Evolutionary conservation across 2,329 filamentous ascomycete species (phyloP), one percentile per base, ranked within the genome.

Genomic region (Trichoderma asperellum): DNA sequence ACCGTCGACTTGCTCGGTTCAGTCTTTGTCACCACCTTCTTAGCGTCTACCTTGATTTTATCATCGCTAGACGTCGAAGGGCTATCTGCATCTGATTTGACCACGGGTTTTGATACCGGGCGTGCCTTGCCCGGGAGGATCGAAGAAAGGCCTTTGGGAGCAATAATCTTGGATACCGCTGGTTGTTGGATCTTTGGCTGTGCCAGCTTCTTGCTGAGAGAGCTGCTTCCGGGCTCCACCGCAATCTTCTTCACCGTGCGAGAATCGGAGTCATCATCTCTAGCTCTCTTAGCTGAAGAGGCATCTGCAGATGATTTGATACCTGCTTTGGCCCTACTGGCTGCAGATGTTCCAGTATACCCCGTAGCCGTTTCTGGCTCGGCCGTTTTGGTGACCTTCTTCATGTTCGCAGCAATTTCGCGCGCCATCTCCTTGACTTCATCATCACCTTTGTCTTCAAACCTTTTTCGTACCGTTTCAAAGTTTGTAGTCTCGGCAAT

Each of bases 401-500:
- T 82, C 61, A 83, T 77, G n/a, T 82, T 82, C 35, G 76, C 73
- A n/a, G 85, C 79, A 58, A 91, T 89, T 70, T 85, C 84, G 43
- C 85, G 83, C 5, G 91, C 87, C 58, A 90, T 80, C 5, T 84
- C 84, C 73, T 90, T 90, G 59, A 88, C 86, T 64, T 90, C 87
- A 0, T 86, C 84, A 74, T 92, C 89, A 32, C 88, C 90, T 74
- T 88, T 89, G 74, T 87, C 89, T 70, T 84, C 85, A 75, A 91
- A 87, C 10, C 87, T 85, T 71, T 87, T 87, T 52, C 89, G 84
- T 18, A 92, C 86, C 67, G 86, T 88, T 69, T 88, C 85, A 68
- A 93, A 86, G 74, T 91, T 91, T 52, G 88, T 86, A 70, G 86
- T 89, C 72, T 89, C 86, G 53, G 89, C 80, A 43, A 88, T 88